phyloP scores from a whole-genome alignment of 202 grass and related monocot species.

The Carex arenaria region DNA sequence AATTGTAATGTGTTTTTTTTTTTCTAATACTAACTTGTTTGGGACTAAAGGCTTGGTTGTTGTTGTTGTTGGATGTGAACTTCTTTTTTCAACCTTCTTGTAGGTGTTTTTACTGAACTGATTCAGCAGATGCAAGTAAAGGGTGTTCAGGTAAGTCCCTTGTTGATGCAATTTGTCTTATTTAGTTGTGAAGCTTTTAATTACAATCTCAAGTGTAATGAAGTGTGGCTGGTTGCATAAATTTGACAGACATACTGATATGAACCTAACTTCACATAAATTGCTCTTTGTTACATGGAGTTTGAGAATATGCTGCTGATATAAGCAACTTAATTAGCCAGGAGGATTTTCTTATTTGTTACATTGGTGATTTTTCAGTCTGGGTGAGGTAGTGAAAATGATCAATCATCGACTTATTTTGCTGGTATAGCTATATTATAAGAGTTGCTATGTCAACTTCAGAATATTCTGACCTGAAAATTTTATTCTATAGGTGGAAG shows the following conservation, averaged over 20 bases:
- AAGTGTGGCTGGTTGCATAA: neutral
- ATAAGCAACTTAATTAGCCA: neutral
- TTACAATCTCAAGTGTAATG: neutral
- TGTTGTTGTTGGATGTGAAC: neutral
- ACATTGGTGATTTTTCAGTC: neutral
- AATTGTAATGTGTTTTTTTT: neutral
- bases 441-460: neutral
- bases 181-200: conserved; percentile 1
- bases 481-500: conserved; percentile 70
- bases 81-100: neutral
- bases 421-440: neutral
- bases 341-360: neutral
- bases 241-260: neutral
- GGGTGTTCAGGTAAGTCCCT: conserved; percentile 78
- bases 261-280: neutral
- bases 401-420: neutral
- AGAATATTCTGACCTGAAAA: neutral
- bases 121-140: conserved; percentile 99
- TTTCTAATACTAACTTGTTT: neutral
- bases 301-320: neutral
- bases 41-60: no score
- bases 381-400: neutral
- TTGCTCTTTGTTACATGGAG: neutral
- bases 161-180: neutral
- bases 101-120: conserved; percentile 98